phyloP scores from a whole-genome alignment of 495 filamentous ascomycete genomes.

The Aspergillus cristatus region DNA sequence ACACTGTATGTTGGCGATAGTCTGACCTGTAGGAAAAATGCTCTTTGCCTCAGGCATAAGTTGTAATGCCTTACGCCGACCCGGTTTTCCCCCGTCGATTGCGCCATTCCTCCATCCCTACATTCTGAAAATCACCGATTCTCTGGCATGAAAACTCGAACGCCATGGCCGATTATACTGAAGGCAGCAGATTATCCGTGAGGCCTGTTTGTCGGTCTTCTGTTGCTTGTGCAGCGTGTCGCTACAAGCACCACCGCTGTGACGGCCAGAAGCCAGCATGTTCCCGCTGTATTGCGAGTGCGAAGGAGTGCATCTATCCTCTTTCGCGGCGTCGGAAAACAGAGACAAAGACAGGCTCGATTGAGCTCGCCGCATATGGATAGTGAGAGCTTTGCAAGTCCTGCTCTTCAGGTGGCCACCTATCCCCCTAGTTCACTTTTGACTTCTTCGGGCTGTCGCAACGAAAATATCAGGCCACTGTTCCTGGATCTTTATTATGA shows the following conservation, averaged over 20 bases:
- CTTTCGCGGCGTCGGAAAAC: conserved; percentile 44
- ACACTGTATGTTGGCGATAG: no score
- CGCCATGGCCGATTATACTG: no score
- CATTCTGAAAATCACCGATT: no score
- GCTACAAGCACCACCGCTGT: conserved; percentile 16
- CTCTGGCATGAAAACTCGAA: no score
- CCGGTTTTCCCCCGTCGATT: no score
- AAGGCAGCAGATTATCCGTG: no score
- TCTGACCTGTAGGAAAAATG: no score
- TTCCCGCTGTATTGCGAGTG: conserved; percentile 30
- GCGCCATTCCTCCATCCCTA: no score
- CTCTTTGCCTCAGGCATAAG: no score
- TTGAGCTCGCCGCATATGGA: neutral
- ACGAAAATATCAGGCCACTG: neutral
- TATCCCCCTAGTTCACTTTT: no score
- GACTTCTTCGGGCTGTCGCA: neutral
- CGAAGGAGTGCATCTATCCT: conserved; percentile 37
- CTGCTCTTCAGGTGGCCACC: neutral
- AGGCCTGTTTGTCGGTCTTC: conserved; percentile 5
- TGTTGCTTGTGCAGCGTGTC: conserved; percentile 17
- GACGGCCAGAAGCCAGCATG: conserved; percentile 15
- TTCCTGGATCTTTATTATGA: conserved; percentile 5
- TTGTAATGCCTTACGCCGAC: no score
- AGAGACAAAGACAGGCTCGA: neutral
- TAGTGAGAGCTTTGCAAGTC: neutral